phyloP scores from a whole-genome alignment of 2,329 filamentous ascomycete species.

The Penicillium capsulatum region DNA sequence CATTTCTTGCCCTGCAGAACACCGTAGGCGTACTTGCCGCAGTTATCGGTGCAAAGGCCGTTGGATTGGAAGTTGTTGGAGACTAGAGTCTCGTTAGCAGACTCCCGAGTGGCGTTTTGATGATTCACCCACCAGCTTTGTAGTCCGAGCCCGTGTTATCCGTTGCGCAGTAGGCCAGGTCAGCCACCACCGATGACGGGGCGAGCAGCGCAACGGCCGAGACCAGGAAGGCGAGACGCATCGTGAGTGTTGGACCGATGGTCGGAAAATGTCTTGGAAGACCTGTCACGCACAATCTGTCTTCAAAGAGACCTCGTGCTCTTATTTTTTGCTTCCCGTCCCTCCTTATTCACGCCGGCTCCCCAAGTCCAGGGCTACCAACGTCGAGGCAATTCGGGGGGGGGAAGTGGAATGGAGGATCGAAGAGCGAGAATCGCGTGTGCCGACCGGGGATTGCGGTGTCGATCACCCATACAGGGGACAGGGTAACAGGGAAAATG shows the following conservation, averaged over 20 bases:
- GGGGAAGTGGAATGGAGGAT: slow-evolving; percentile 1
- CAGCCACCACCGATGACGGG: slow-evolving; percentile 18
- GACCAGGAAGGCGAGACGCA: slow-evolving; percentile 21
- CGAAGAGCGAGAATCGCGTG: slow-evolving; percentile 3
- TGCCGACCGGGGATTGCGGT: slow-evolving; percentile 11
- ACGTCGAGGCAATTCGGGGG: neutral
- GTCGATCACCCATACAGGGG: slow-evolving; percentile 11
- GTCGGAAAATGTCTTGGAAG: too few relatives aligned
- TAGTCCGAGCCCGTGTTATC: slow-evolving; percentile 43
- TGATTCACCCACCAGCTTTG: slow-evolving; percentile 33
- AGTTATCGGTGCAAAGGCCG: slow-evolving; percentile 41
- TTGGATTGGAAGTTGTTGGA: slow-evolving; percentile 44
- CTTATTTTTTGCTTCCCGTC: slow-evolving; percentile 1
- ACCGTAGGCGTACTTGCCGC: slow-evolving; percentile 44
- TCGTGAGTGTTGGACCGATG: slow-evolving; percentile 11
- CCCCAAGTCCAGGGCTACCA: neutral
- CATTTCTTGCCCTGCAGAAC: slow-evolving; percentile 45
- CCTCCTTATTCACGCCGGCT: neutral
- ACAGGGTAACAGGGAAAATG: slow-evolving; percentile 1
- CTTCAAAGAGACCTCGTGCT: too few relatives aligned
- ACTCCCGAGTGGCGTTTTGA: neutral
- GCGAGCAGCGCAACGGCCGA: slow-evolving; percentile 26
- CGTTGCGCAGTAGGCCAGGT: slow-evolving; percentile 42
- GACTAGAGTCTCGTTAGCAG: slow-evolving; percentile 28
- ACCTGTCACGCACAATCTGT: too few relatives aligned